These are phyloP conservation scores for Corylus avellana DNA, from an alignment of 306 rosid species.

Conservation along the genomic window DNA sequence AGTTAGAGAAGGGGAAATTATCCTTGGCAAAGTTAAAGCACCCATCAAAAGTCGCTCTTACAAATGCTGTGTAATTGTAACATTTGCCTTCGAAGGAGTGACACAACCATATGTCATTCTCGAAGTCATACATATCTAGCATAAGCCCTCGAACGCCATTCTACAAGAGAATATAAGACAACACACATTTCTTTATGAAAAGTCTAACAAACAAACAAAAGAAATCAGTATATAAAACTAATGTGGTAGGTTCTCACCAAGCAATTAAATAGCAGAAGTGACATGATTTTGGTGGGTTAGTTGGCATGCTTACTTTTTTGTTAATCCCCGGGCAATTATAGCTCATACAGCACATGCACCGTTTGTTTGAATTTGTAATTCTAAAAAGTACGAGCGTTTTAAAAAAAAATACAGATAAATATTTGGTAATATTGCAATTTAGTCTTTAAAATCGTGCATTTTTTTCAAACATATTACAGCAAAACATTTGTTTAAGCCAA, in stretches of 20 bases:
- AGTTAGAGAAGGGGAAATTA: conserved; percentile 11
- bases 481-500: too few species aligned
- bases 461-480: too few species aligned
- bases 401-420: too few species aligned
- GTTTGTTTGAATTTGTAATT: too few species aligned
- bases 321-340: background rate
- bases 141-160: conserved; percentile 89
- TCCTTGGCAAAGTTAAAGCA: background rate
- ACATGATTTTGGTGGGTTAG: conserved; percentile 12
- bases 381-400: too few species aligned
- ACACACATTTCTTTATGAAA: background rate
- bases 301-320: conserved; percentile 13
- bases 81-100: conserved; percentile 73
- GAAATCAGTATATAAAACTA: background rate
- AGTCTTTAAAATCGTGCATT: too few species aligned
- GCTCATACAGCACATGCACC: background rate
- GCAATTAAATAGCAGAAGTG: background rate
- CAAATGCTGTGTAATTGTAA: conserved; percentile 73
- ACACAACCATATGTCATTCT: conserved; percentile 76
- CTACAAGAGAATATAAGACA: conserved; percentile 28
- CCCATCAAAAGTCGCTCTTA: conserved; percentile 48
- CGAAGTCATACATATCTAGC: conserved; percentile 91
- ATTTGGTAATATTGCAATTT: too few species aligned
- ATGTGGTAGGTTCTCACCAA: conserved; percentile 2
- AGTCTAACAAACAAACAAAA: background rate